Evolutionary conservation across 495 filamentous ascomycete genomes (phyloP).

Genomic region (Penicillium ucsense): DNA sequence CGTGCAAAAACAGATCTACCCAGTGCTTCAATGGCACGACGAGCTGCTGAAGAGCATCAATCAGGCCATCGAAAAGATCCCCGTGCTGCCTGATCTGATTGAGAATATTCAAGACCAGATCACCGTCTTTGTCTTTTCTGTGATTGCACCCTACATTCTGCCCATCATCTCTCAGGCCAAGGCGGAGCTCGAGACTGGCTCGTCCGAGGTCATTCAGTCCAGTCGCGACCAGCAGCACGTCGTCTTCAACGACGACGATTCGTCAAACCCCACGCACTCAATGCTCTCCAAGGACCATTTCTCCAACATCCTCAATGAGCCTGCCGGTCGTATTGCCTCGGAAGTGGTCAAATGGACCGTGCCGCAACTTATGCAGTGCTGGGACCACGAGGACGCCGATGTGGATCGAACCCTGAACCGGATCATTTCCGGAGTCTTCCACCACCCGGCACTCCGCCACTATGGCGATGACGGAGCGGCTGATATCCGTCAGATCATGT

Average conservation of each 20-base stretch:
- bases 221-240: constrained; percentile 70
- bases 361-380: constrained; percentile 74
- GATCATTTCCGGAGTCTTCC: constrained; percentile 74
- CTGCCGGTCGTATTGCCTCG: constrained; percentile 72
- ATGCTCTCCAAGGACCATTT: constrained; percentile 96
- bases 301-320: constrained; percentile 77
- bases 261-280: constrained; percentile 78
- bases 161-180: constrained; percentile 81
- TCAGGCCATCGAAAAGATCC: constrained; percentile 67
- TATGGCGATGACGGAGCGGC: constrained; percentile 61
- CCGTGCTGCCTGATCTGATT: constrained; percentile 65
- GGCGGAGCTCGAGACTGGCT: constrained; percentile 70
- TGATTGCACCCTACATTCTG: constrained; percentile 76
- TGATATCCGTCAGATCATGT: constrained; percentile 70
- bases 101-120: constrained; percentile 73
- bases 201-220: constrained; percentile 74
- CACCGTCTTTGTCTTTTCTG: constrained; percentile 75
- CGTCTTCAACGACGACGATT: constrained; percentile 71
- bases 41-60: constrained; percentile 71
- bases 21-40: constrained; percentile 81
- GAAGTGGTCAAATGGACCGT: constrained; percentile 71
- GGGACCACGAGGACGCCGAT: constrained; percentile 68
- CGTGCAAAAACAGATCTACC: constrained; percentile 66
- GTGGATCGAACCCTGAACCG: constrained; percentile 55
- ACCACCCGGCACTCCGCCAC: constrained; percentile 69